Percentiles rank a stretch among this genome's conserved stretches.
phyloP scores from a whole-genome alignment of 345 rosid species.

The Euphorbia pulcherrima region DNA sequence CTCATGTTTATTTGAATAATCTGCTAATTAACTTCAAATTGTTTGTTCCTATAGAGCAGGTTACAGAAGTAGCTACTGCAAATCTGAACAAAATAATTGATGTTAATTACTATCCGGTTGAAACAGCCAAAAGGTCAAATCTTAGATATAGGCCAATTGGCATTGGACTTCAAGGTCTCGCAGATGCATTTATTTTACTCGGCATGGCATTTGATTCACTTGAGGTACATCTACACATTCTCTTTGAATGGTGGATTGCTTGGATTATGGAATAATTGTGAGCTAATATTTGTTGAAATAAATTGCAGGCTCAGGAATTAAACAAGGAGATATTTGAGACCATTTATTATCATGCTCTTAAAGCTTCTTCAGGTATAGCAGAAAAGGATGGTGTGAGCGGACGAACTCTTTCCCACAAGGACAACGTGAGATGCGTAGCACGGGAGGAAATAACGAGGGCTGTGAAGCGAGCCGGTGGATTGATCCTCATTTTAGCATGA shows the following conservation, averaged over 20 bases:
- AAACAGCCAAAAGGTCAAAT: conserved; percentile 78
- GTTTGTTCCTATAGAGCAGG: conserved; percentile 31
- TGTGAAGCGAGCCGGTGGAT: too few relatives aligned
- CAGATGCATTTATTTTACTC: conserved; percentile 81
- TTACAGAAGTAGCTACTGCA: conserved; percentile 53
- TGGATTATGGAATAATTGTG: too few relatives aligned
- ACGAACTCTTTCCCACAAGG: too few relatives aligned
- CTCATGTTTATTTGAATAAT: not conserved
- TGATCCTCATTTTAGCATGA: too few relatives aligned
- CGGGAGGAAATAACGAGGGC: too few relatives aligned
- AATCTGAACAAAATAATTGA: conserved; percentile 89
- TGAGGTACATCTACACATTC: too few relatives aligned
- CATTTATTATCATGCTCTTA: too few relatives aligned
- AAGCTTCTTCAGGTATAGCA: conserved; percentile 70
- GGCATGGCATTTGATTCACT: too few relatives aligned
- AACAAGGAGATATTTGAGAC: conserved; percentile 92
- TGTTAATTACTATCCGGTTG: conserved; percentile 90
- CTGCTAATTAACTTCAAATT: too few relatives aligned
- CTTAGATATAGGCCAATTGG: conserved; percentile 84
- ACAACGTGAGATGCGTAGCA: too few relatives aligned
- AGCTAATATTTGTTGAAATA: conserved; percentile 20
- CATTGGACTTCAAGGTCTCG: conserved; percentile 94
- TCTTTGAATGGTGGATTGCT: too few relatives aligned
- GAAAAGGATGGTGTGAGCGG: conserved; percentile 61
- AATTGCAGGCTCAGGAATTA: conserved; percentile 70